These are phyloP conservation scores for Nitzschia sp. DNA, from an alignment of 108 stramenopile genomes.

Conservation along the genomic window DNA sequence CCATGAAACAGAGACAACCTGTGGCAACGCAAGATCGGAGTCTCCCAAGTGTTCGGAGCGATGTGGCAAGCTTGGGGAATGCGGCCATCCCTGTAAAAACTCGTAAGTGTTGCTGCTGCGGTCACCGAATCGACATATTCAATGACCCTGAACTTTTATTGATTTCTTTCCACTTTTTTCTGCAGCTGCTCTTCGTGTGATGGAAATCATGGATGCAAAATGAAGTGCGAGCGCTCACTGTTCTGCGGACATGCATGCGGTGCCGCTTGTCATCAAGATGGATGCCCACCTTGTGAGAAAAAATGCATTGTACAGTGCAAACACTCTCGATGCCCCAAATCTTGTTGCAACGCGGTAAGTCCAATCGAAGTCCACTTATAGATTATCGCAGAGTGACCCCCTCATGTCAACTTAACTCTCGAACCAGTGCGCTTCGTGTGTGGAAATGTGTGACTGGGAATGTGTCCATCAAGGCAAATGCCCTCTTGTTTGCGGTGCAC, in stretches of 20 bases:
- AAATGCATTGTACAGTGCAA: constrained; percentile 47
- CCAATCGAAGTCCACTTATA: too few species aligned
- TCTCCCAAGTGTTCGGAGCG: constrained; percentile 11
- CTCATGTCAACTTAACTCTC: background rate
- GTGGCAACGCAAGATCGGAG: constrained; percentile 36
- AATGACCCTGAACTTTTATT: too few species aligned
- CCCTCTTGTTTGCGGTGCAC: constrained; percentile 49
- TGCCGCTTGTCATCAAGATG: constrained; percentile 30
- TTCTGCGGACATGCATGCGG: constrained; percentile 53
- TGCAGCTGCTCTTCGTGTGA: constrained; percentile 32
- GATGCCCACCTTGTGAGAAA: constrained; percentile 37
- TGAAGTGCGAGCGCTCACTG: constrained; percentile 38
- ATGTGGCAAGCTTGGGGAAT: background rate
- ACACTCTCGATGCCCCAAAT: constrained; percentile 4
- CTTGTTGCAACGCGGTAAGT: background rate
- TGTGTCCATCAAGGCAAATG: constrained; percentile 50
- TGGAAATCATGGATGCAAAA: constrained; percentile 38
- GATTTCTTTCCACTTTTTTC: too few species aligned
- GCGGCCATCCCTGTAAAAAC: constrained; percentile 8
- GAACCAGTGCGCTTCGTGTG: background rate
- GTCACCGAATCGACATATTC: too few species aligned
- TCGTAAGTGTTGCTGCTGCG: too few species aligned
- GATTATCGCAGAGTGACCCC: too few species aligned
- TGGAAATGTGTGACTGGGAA: constrained; percentile 47
- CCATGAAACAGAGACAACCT: constrained; percentile 39